Percentiles rank a stretch among this genome's conserved stretches.
Conservation (phyloP, 208 protist genomes). For the Crithidia brevicula region DNA sequence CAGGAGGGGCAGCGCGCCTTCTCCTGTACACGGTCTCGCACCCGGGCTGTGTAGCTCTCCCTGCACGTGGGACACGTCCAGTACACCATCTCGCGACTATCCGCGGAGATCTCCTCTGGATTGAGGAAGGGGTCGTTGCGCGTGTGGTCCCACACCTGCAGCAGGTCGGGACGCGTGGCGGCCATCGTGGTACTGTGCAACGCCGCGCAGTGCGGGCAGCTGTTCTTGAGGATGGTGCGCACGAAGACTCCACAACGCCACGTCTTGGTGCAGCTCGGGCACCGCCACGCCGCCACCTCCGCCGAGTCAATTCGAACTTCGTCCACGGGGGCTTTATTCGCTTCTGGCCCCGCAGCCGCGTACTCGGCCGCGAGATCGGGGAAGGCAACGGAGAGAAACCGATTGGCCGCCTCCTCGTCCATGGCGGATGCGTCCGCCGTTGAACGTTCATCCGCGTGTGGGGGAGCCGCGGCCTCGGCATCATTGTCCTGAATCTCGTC, state of each 20-base stretch:
- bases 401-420: constrained; percentile 40
- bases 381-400: constrained; percentile 44
- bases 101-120: constrained; percentile 40
- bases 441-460: too few species aligned
- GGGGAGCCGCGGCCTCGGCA: not conserved
- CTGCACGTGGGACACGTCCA: constrained; percentile 69
- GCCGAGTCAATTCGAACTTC: constrained; percentile 53
- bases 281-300: constrained; percentile 61
- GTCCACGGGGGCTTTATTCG: constrained; percentile 42
- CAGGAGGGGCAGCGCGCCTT: constrained; percentile 71
- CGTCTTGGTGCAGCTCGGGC: constrained; percentile 44
- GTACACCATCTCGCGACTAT: constrained; percentile 47
- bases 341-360: constrained; percentile 27
- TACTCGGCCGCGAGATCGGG: constrained; percentile 78
- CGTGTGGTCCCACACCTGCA: constrained; percentile 58
- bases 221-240: constrained; percentile 67
- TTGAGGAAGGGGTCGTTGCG: constrained; percentile 74
- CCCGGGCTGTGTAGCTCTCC: constrained; percentile 61
- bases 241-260: constrained; percentile 80
- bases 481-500: not conserved
- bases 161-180: constrained; percentile 44
- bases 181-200: constrained; percentile 37
- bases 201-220: constrained; percentile 62
- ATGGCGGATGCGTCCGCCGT: not conserved
- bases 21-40: constrained; percentile 64